phyloP scores from a whole-genome alignment of 176 grass and related monocot species.

The Musa troglodytarum region DNA sequence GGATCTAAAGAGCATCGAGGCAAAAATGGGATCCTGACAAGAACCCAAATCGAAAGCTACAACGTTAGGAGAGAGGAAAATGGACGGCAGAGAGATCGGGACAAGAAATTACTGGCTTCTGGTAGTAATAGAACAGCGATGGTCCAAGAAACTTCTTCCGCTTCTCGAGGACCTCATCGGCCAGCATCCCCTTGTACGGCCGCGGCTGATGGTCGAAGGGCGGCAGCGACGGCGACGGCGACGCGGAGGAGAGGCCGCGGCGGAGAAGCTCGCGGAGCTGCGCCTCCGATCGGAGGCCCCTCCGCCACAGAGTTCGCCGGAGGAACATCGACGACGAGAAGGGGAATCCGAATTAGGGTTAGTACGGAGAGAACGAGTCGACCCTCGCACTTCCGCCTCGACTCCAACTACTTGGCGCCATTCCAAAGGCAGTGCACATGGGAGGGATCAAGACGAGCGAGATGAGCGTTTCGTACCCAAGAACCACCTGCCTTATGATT shows the following conservation, averaged over 20 bases:
- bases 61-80: not conserved
- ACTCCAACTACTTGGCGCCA: not conserved
- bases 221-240: conserved; percentile 44
- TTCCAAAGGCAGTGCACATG: not conserved
- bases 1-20: not conserved
- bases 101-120: conserved; percentile 62
- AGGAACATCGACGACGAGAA: conserved; percentile 13
- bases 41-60: not conserved
- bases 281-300: conserved; percentile 21
- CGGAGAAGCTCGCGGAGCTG: conserved; percentile 20
- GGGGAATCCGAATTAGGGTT: not conserved
- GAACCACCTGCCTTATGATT: no score
- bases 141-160: conserved; percentile 69
- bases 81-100: not conserved
- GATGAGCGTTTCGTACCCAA: no score
- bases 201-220: conserved; percentile 63
- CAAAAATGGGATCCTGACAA: not conserved
- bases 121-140: conserved; percentile 96
- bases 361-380: not conserved
- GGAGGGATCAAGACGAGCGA: no score
- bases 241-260: conserved; percentile 20
- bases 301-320: conserved; percentile 17
- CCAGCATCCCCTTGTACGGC: conserved; percentile 53
- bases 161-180: conserved; percentile 60
- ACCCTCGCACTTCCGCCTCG: not conserved